Conservation (phyloP, 2,329 filamentous ascomycete genomes). For the Dactylellina sp. region DNA sequence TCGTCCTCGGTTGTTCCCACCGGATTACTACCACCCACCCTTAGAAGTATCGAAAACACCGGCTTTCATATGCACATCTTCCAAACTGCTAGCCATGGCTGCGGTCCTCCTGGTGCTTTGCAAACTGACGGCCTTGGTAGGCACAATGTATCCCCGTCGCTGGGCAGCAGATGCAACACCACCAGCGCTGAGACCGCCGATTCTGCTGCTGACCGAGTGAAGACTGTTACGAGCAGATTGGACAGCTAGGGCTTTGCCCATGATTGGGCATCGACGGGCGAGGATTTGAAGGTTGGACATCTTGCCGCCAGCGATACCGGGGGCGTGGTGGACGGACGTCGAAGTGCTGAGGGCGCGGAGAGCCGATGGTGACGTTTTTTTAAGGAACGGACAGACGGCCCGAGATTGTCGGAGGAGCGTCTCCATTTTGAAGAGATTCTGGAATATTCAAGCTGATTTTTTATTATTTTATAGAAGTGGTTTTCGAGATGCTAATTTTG, state of each 20-base stretch:
- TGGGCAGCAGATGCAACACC: constrained; percentile 66
- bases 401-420: constrained; percentile 93
- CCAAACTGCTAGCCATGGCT: constrained; percentile 74
- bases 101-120: constrained; percentile 83
- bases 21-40: constrained; percentile 39
- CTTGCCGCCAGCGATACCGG: constrained; percentile 84
- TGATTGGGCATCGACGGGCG: constrained; percentile 94
- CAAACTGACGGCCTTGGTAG: constrained; percentile 75
- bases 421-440: constrained; percentile 74
- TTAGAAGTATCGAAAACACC: constrained; percentile 61
- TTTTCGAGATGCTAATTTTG: constrained; percentile 27
- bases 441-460: background rate
- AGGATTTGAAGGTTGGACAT: constrained; percentile 97
- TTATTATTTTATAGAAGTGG: constrained; percentile 8
- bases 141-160: constrained; percentile 63
- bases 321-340: constrained; percentile 67
- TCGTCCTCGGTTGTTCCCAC: background rate
- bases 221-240: constrained; percentile 70
- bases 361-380: constrained; percentile 90
- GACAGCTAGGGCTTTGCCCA: constrained; percentile 96
- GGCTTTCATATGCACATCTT: constrained; percentile 60
- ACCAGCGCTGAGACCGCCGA: constrained; percentile 65
- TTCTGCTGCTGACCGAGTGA: constrained; percentile 62
- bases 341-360: constrained; percentile 88
- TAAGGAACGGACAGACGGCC: constrained; percentile 96